Evolutionary conservation across 371 early-diverging fungal species (phyloP), one percentile per base, ranked within the genome.

Genomic region (Lichtheimia corymbifera): DNA sequence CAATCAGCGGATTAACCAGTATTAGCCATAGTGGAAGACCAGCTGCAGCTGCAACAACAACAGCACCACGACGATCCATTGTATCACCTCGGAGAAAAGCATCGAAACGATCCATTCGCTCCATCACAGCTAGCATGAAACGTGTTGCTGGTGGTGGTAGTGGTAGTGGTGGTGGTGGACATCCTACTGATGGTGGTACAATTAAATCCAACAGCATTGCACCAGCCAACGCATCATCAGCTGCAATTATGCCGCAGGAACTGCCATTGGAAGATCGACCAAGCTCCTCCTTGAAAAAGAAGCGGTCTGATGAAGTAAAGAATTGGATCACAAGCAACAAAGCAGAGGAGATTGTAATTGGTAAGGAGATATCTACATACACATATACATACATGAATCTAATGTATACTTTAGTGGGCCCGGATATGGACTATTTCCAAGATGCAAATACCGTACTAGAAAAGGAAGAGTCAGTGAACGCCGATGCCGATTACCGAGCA

Each of bases 1-100:
- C 70, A 6, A 65, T 64, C 25, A 76, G 74, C 24, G 76, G 68
- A 22, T 76, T 77, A 61, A 80, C 81, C 6, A 77, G 78, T 54
- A 66, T 80, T 17, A 77, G 78, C 18, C 54, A 63, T n/a, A 64
- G 72, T 27, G 72, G 60, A 24, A 43, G 44, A 53, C 12, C 61
- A 25, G 11, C 52, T 11, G 44, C 35, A 27, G 47, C 42, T 12
- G n/a, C 55, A 4, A 50, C 42, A 41, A 40, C 41, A n/a, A 43
- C 41, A 30, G 47, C 47, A 22, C 47, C 14, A 22, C 47, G 47
- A 0, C 47, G 22, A 47, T 22, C n/a, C 47, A 47, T 22, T 47
- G 47, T 47, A 2, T 17, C 47, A 47, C 64, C 58, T 28, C 56
- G 50, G n/a, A 55, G 55, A 27, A 51, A 30, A 25, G 25, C 30